Base-by-base conservation (phyloP, 2,329 filamentous ascomycete species). In the Aspergillus nomiae region DNA sequence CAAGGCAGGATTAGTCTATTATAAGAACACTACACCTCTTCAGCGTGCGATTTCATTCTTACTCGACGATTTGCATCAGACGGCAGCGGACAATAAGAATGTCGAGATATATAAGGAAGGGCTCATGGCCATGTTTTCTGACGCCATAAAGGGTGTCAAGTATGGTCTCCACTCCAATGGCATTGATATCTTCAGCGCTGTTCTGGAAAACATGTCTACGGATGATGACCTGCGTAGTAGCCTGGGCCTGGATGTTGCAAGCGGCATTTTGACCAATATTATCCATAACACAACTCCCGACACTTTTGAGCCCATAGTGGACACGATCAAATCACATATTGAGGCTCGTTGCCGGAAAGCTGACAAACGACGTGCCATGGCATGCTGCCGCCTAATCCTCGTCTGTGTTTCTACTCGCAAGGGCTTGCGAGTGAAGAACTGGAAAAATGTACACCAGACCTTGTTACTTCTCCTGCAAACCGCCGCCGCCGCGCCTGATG, bases 101-200 rank as follows among this genome's bases (percentile, higher is more conserved):
- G 72, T 77, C 43, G 70, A 74, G 53, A 83, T 92, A 16, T 97
- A 97, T 75, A 90, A 90, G 66, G 89, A 96, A 74, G 95, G 94
- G 60, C 78, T 97, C 53, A 97, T 97, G 92, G 91, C 88, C 21
- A 89, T 98, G 83, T 92, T 97, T 72, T 89, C 92, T 4, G 94
- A 98, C 77, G 89, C 94, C 10, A 85, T 89, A 59, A 87, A 87
- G 69, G 87, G 87, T 30, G 78, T 89, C 34, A 86, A 89, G 65
- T 76, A 81, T 56, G 83, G 82, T 0, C 74, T 89, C 9, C 85
- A 89, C 72, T 86, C 86, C 2, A 85, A 85, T 67, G 87, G 84
- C 36, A 71, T 78, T 2, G 80, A 83, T 11, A 81, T 89, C 24
- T 69, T 89, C 28, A 76, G 78, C 53, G 85, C 84, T 64, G 69